phyloP scores from a whole-genome alignment of 768 basidiomycete genomes.

The Russula lepida region DNA sequence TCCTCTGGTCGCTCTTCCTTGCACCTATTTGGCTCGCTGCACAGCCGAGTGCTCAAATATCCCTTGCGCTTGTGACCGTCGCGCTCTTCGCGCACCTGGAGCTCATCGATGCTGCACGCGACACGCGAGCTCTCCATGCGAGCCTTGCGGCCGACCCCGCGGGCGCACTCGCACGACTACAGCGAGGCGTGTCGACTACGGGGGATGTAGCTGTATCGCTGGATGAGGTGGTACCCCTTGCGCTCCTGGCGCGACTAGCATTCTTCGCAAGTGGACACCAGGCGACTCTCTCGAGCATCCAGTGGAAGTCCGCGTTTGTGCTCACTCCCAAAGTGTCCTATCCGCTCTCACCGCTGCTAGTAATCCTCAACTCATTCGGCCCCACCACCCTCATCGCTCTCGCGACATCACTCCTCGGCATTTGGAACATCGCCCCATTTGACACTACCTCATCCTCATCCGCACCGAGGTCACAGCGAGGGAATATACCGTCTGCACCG shows the following conservation, averaged over 20 bases:
- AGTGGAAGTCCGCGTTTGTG: slow-evolving; percentile 93
- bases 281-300: slow-evolving; percentile 77
- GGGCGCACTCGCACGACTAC: slow-evolving; percentile 30
- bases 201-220: slow-evolving; percentile 30
- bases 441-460: neutral
- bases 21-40: slow-evolving; percentile 53
- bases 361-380: slow-evolving; percentile 71
- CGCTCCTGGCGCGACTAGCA: slow-evolving; percentile 62
- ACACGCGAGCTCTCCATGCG: slow-evolving; percentile 47
- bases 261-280: slow-evolving; percentile 94
- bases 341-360: slow-evolving; percentile 65
- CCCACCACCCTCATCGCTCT: slow-evolving; percentile 58
- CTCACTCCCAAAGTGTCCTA: slow-evolving; percentile 61
- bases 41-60: slow-evolving; percentile 78
- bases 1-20: slow-evolving; percentile 69
- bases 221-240: slow-evolving; percentile 62
- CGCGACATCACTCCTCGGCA: slow-evolving; percentile 58
- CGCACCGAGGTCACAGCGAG: neutral
- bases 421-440: slow-evolving; percentile 79
- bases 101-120: slow-evolving; percentile 71
- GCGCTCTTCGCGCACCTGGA: slow-evolving; percentile 75
- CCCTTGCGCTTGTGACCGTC: slow-evolving; percentile 52
- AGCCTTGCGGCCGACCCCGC: slow-evolving; percentile 45
- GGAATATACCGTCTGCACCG: neutral
- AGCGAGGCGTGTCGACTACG: slow-evolving; percentile 14